Evolutionary conservation across 75 land plant genomes (phyloP).

Genomic region (Cryptomeria japonica): DNA sequence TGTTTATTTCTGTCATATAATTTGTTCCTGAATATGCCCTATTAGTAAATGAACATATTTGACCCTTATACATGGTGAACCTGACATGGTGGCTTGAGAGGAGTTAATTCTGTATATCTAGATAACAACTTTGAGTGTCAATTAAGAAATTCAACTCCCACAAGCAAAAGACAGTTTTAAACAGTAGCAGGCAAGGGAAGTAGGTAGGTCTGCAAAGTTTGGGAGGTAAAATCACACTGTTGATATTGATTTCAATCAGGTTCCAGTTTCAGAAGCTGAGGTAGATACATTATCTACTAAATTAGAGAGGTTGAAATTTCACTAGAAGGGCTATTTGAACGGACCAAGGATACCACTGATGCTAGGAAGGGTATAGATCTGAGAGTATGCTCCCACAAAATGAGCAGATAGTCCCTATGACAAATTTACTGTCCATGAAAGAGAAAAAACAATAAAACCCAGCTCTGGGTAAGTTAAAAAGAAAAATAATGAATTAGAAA

Average conservation of each 20-base stretch:
- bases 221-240: background rate
- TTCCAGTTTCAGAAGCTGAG: background rate
- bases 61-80: background rate
- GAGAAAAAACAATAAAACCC: background rate
- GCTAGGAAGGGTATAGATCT: background rate
- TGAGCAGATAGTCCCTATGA: background rate
- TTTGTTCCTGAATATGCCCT: background rate
- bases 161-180: background rate
- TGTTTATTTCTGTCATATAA: too few relatives aligned
- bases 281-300: background rate
- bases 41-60: background rate
- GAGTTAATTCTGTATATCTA: background rate
- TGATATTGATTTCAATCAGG: background rate
- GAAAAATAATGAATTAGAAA: background rate
- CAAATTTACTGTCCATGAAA: background rate
- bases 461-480: background rate
- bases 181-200: background rate
- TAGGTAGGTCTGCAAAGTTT: background rate
- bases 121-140: background rate
- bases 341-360: background rate
- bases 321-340: background rate
- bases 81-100: background rate
- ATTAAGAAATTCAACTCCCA: background rate
- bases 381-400: background rate
- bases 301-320: background rate